Base-by-base conservation (phyloP, 306 rosid species). In the Echinosophora koreensis region DNA sequence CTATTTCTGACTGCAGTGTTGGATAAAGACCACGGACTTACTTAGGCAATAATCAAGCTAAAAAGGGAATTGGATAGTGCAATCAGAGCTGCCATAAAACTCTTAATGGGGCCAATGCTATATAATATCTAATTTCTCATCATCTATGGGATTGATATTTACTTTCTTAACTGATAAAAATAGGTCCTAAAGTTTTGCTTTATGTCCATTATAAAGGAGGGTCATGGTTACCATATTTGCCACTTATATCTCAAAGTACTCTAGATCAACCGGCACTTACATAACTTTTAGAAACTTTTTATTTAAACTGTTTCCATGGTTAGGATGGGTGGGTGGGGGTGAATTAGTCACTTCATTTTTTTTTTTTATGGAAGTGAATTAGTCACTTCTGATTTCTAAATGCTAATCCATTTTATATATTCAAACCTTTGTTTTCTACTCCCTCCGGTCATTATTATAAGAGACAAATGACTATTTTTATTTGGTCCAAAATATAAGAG, bases 41-140 rank as follows among this genome's bases (percentile, higher is more conserved):
- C 65, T 83, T 83, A 51, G 77, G 83, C 77, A 74, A 62, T 46
- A 44, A 74, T 56, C 75, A 74, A 38, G 66, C 58, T 41, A 38
- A 49, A 80, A 66, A 49, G 63, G 50, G 14, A 14, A 52, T 4
- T 35, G 46, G 64, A 82, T 71, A 34, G 41, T 77, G 79, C 61
- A 56, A 59, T 22, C 5, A 42, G 16, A 63, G 2, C 62, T 8
- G 55, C 79, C 66, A 54, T 69, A 11, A 66, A 66, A 47, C 30
- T 27, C 71, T 46, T 22, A 46, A 39, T 47, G 71, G 80, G 54
- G 7, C 74, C 65, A 54, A 9, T 57, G 56, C 54, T 44, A 27
- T 35, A 30, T 42, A 42, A 42, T 80, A 28, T 74, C 63, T 74
- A 47, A 61, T 55, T 58, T 66, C 28, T 47, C 73, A 56, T 73